Conservation (phyloP, 2,329 filamentous ascomycete species). For the Stachybotrys echinatus region DNA sequence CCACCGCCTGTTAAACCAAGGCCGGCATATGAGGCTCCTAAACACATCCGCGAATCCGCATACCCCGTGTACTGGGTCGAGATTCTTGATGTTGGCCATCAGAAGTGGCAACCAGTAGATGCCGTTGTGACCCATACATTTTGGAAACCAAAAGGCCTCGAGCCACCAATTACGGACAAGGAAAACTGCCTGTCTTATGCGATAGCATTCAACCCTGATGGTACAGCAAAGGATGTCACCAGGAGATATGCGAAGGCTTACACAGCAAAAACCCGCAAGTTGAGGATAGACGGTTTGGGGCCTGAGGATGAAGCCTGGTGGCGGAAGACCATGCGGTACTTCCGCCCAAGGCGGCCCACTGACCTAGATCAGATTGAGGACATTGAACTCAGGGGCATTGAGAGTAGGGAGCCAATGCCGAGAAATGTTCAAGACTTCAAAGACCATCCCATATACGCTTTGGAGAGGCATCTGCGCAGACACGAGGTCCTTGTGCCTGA, state of each 20-base stretch:
- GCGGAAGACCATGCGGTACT: slow-evolving; percentile 44
- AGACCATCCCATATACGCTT: slow-evolving; percentile 74
- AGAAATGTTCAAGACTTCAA: slow-evolving; percentile 84
- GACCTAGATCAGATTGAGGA: slow-evolving; percentile 83
- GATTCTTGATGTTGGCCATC: slow-evolving; percentile 75
- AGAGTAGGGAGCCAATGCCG: slow-evolving; percentile 77
- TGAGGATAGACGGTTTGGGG: slow-evolving; percentile 64
- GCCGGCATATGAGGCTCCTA: slow-evolving; percentile 26
- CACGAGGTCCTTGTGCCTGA: slow-evolving; percentile 78
- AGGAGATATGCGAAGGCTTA: slow-evolving; percentile 81
- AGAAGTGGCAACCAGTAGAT: slow-evolving; percentile 90
- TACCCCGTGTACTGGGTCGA: slow-evolving; percentile 95
- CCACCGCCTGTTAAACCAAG: slow-evolving; percentile 28
- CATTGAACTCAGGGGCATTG: slow-evolving; percentile 64
- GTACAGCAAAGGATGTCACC: slow-evolving; percentile 77
- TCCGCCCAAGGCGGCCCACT: slow-evolving; percentile 31
- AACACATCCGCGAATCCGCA: slow-evolving; percentile 59
- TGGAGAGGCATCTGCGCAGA: slow-evolving; percentile 77
- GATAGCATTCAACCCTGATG: slow-evolving; percentile 78
- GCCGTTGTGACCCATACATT: slow-evolving; percentile 73
- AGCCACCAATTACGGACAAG: slow-evolving; percentile 74
- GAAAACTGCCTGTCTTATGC: slow-evolving; percentile 79
- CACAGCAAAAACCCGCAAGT: slow-evolving; percentile 80
- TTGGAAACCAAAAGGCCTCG: slow-evolving; percentile 69
- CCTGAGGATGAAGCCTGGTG: slow-evolving; percentile 48